Conservation (phyloP, 768 basidiomycete species). For the Asterophora lycoperdoides region DNA sequence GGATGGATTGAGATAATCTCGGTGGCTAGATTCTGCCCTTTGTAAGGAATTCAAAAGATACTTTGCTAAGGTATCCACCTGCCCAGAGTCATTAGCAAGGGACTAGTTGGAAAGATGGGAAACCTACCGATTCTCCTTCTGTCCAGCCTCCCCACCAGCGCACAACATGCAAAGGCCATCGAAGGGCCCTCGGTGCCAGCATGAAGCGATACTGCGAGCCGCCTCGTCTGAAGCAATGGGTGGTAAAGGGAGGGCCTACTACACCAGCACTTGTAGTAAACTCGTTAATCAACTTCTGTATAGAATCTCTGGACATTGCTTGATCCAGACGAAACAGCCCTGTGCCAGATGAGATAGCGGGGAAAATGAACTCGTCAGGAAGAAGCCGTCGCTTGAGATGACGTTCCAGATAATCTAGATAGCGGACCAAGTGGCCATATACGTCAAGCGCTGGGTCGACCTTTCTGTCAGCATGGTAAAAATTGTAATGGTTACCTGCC, state of each 20-base stretch:
- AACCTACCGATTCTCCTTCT: constrained; percentile 29
- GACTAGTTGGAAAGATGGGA: not conserved
- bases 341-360: too few relatives aligned
- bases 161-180: constrained; percentile 32
- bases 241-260: too few relatives aligned
- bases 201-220: constrained; percentile 39
- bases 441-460: constrained; percentile 14
- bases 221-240: constrained; percentile 19
- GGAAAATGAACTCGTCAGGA: too few relatives aligned
- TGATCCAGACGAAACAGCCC: too few relatives aligned
- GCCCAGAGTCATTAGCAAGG: too few relatives aligned
- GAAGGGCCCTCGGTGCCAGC: constrained; percentile 28
- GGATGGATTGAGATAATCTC: too few relatives aligned
- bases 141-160: constrained; percentile 45
- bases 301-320: too few relatives aligned
- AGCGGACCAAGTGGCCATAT: too few relatives aligned
- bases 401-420: constrained; percentile 23
- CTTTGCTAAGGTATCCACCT: constrained; percentile 32
- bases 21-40: too few relatives aligned
- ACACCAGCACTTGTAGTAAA: too few relatives aligned
- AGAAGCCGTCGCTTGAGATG: too few relatives aligned
- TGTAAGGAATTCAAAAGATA: constrained; percentile 32
- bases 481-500: constrained; percentile 26
- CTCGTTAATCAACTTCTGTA: too few relatives aligned
- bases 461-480: constrained; percentile 32